phyloP scores from a whole-genome alignment of 306 rosid genomes.

The Rosa lucieae region DNA sequence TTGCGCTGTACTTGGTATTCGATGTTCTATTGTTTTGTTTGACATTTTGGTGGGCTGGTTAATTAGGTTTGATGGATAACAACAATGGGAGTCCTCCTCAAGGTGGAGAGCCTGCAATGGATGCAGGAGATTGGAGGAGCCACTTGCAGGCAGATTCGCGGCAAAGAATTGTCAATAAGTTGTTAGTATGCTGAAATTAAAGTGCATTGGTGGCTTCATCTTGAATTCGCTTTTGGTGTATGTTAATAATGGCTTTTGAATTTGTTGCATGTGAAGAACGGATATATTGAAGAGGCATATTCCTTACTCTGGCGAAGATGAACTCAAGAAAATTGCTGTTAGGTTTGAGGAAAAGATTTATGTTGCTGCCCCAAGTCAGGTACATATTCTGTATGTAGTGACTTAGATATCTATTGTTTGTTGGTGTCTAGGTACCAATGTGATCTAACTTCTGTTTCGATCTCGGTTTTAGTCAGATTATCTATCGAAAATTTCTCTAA shows the following conservation, averaged over 20 bases:
- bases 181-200: constrained; percentile 23
- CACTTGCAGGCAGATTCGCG: constrained; percentile 44
- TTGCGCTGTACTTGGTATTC: not conserved
- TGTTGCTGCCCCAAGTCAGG: constrained; percentile 63
- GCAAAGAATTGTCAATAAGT: constrained; percentile 45
- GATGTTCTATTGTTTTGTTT: not conserved
- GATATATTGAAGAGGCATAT: constrained; percentile 63
- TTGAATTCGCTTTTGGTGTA: not conserved
- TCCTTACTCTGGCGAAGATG: constrained; percentile 60
- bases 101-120: constrained; percentile 26
- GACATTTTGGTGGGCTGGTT: not conserved
- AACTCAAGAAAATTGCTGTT: constrained; percentile 59
- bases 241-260: not conserved
- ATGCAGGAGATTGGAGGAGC: constrained; percentile 50
- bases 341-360: constrained; percentile 83
- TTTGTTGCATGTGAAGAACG: constrained; percentile 45
- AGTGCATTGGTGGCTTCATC: not conserved
- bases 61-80: constrained; percentile 18
- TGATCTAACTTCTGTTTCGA: too few species aligned
- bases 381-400: constrained; percentile 18
- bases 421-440: not conserved
- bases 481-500: constrained; percentile 35
- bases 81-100: constrained; percentile 21
- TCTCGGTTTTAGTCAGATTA: constrained; percentile 35
- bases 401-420: not conserved